phyloP scores from a whole-genome alignment of 208 protist genomes.

The Crithidia mellificae region DNA sequence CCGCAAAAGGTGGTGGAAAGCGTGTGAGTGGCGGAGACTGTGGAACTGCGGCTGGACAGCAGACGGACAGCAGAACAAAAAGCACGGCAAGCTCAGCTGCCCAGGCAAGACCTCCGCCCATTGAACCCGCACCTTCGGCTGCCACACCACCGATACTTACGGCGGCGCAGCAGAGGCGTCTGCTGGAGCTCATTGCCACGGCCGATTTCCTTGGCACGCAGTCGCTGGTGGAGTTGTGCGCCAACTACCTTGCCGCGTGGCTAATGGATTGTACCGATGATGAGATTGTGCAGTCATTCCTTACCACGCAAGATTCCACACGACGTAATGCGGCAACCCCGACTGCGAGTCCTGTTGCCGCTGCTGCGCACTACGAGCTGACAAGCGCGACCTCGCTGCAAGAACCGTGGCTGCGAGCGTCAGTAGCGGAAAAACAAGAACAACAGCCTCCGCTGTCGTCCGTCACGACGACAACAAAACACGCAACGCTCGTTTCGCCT shows the following conservation, averaged over 20 bases:
- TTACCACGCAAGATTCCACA: background rate
- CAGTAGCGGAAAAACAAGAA: no score
- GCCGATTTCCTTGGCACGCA: conserved; percentile 62
- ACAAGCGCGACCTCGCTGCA: conserved; percentile 6
- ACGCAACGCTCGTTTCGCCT: no score
- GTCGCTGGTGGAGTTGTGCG: conserved; percentile 42
- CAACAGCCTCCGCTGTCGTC: no score
- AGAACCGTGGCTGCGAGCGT: conserved; percentile 18
- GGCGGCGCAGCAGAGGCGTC: conserved; percentile 30
- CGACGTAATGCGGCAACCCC: no score
- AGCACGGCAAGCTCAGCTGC: no score
- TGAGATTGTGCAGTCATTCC: conserved; percentile 55
- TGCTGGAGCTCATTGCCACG: conserved; percentile 64
- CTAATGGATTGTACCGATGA: conserved; percentile 58
- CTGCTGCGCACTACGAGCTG: background rate
- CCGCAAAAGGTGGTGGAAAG: no score
- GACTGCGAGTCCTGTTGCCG: no score
- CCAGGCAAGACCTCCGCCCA: no score
- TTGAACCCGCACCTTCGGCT: background rate
- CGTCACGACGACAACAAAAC: no score
- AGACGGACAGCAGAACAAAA: no score
- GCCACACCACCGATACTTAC: conserved; percentile 1
- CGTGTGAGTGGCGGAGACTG: no score
- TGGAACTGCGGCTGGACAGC: no score
- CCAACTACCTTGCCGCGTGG: conserved; percentile 56